Evolutionary conservation across 1,139 yeast species (phyloP), one percentile per base, ranked within the genome.

Genomic region (Sugiyamaella castrensis): DNA sequence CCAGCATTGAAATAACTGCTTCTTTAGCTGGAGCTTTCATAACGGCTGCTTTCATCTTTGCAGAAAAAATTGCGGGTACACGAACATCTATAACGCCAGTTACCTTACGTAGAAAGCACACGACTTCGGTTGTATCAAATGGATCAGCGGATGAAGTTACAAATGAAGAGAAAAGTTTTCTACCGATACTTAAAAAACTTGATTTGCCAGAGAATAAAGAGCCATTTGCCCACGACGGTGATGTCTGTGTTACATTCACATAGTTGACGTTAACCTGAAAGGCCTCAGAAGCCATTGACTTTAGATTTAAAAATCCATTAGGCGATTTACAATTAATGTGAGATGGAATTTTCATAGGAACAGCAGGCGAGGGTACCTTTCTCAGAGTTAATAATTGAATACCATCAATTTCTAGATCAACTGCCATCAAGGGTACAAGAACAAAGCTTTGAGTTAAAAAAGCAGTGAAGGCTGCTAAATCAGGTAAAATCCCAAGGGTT

Each of bases 21-120:
- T 57, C 59, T 42, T 61, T 60, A 2, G 75, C 74, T 1, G 75
- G 75, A 1, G 73, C 70, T 50, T 71, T 71, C 67, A 71, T 64
- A 9, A 71, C 68, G 1, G 75, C 68, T 3, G 66, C 70, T 38
- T 68, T 60, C 63, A 71, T 66, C 42, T 64, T 61, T 19, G 59
- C 50, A 1, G 70, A 61, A 57, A 69, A 71, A 1, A 56, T 36
- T 0, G 61, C 30, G 1, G 69, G 58, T 1, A 70, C 68, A 12
- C 52, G 56, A 2, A 70, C 72, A 8, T 58, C 53, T 4, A 68
- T 53, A 3, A 45, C 43, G 1, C 65, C 71, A 13, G 71, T 68
- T 3, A 68, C 61, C 30, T 62, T 62, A 1, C 66, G 57, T 29
- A 71, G 52, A 37, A 61, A 62, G 39, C 68, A 64, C 0, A 58